phyloP scores from a whole-genome alignment of 768 basidiomycete species.

The Suillus cothurnatus region DNA sequence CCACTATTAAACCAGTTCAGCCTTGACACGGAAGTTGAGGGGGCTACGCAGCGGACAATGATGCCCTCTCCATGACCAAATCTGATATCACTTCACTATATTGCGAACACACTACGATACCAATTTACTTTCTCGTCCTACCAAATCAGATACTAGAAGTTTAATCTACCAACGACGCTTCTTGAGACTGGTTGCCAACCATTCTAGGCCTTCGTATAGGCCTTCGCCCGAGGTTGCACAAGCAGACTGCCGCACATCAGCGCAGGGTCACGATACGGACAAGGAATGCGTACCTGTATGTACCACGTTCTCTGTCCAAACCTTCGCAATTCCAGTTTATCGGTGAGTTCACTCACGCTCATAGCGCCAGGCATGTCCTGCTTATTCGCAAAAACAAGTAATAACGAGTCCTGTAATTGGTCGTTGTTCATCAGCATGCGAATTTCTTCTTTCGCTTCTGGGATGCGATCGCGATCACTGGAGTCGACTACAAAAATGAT shows the following conservation, averaged over 20 bases:
- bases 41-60: background rate
- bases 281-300: constrained; percentile 75
- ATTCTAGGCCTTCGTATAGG: constrained; percentile 94
- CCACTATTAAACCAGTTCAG: background rate
- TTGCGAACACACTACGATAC: background rate
- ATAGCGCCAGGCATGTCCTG: constrained; percentile 98
- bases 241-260: constrained; percentile 41
- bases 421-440: constrained; percentile 94
- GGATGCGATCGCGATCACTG: constrained; percentile 91
- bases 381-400: constrained; percentile 99
- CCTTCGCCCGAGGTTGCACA: constrained; percentile 97
- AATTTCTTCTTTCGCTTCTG: constrained; percentile 94
- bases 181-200: constrained; percentile 97
- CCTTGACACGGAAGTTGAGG: background rate
- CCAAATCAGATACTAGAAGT: background rate
- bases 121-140: background rate
- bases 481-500: constrained; percentile 98
- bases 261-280: background rate
- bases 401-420: constrained; percentile 95
- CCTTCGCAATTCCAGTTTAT: constrained; percentile 90
- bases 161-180: constrained; percentile 51
- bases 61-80: background rate
- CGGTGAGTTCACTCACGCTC: constrained; percentile 98
- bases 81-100: background rate
- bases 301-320: constrained; percentile 99